Evolutionary conservation across 305 asterid genomes (phyloP).

Genomic region (Fraxinus dipetala): DNA sequence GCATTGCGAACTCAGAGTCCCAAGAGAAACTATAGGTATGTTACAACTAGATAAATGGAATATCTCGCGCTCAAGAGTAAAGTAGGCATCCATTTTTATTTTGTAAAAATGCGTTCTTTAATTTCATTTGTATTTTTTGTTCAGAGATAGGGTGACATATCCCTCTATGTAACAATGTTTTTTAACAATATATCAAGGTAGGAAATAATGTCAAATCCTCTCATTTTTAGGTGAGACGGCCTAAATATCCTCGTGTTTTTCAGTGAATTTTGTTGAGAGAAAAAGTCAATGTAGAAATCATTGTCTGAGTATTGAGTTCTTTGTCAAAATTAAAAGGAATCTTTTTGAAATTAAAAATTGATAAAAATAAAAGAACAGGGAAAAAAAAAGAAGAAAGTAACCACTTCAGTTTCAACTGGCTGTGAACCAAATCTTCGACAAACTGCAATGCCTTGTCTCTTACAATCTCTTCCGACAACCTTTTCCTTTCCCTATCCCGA

Average conservation of each 20-base stretch:
- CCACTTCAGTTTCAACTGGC: background rate
- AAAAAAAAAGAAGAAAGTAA: background rate
- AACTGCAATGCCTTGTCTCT: constrained; percentile 33
- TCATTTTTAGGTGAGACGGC: background rate
- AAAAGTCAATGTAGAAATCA: background rate
- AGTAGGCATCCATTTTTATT: background rate
- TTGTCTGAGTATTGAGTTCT: background rate
- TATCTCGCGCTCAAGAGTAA: background rate
- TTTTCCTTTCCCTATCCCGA: background rate
- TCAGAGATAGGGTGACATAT: background rate
- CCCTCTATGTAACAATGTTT: background rate
- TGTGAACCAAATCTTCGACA: constrained; percentile 2
- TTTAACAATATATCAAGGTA: background rate
- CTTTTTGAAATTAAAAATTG: background rate
- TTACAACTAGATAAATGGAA: background rate
- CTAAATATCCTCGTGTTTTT: background rate
- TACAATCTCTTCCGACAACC: constrained; percentile 20
- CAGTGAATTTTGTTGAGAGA: background rate
- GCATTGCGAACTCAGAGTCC: background rate
- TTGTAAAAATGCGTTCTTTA: background rate
- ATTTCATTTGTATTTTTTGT: background rate
- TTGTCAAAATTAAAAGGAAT: background rate
- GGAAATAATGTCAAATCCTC: background rate
- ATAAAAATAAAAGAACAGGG: background rate
- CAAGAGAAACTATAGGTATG: background rate